These are phyloP conservation scores for Kwoniella sp. DNA, from an alignment of 768 basidiomycete genomes.

Conservation along the genomic window DNA sequence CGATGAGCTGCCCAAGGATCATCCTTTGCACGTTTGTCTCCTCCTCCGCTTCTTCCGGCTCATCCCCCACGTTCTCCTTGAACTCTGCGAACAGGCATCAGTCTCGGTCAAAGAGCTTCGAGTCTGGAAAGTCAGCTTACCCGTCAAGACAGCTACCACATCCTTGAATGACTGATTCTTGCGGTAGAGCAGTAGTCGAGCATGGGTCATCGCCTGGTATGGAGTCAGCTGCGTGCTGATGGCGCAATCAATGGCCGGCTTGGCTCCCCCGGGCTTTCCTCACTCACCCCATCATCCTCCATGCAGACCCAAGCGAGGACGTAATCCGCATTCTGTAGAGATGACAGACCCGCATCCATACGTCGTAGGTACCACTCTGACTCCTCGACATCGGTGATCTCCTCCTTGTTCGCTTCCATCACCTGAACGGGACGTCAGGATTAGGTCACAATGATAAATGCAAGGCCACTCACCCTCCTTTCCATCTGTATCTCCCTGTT, in stretches of 20 bases:
- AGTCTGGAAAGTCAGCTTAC: constrained; percentile 66
- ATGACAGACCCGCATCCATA: constrained; percentile 80
- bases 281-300: constrained; percentile 93
- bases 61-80: constrained; percentile 35
- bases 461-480: constrained; percentile 57
- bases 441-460: not conserved
- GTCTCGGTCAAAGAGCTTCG: constrained; percentile 38
- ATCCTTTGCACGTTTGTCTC: constrained; percentile 56
- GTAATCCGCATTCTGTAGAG: constrained; percentile 86
- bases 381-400: constrained; percentile 61
- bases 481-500: constrained; percentile 68
- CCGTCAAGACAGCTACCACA: constrained; percentile 65
- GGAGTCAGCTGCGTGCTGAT: not conserved
- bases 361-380: constrained; percentile 79
- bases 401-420: constrained; percentile 59
- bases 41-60: constrained; percentile 52
- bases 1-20: constrained; percentile 42
- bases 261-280: not conserved
- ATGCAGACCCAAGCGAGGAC: constrained; percentile 90
- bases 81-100: constrained; percentile 26
- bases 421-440: constrained; percentile 51
- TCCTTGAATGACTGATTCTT: constrained; percentile 67
- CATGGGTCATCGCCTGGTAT: constrained; percentile 69
- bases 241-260: not conserved
- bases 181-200: constrained; percentile 68